Evolutionary conservation across 1,139 yeast genomes (phyloP).

Genomic region (Blastobotrys persicus): DNA sequence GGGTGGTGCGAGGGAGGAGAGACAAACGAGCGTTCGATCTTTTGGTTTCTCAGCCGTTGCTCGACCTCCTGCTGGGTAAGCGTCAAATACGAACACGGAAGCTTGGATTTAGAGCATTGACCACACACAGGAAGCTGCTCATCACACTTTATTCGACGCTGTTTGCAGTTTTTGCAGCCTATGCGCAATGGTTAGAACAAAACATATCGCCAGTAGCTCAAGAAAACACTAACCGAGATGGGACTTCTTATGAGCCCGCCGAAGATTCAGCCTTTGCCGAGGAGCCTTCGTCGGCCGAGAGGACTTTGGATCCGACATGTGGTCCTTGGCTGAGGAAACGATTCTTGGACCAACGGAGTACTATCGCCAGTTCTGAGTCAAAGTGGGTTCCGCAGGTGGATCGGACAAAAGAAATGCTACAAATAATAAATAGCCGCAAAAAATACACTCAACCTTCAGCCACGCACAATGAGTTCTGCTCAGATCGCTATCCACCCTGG

Average conservation of each 20-base stretch:
- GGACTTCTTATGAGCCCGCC: constrained; percentile 62
- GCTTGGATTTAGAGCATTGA: constrained; percentile 58
- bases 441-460: no score
- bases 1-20: no score
- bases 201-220: not conserved
- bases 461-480: no score
- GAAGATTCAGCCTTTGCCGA: constrained; percentile 19
- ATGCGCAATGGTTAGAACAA: constrained; percentile 7
- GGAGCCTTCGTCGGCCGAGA: not conserved
- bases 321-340: not conserved
- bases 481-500: no score
- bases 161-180: constrained; percentile 66
- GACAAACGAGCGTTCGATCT: not conserved
- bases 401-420: no score
- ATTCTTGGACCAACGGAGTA: no score
- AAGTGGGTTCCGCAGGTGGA: no score
- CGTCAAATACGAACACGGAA: constrained; percentile 31
- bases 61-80: constrained; percentile 30
- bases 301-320: not conserved
- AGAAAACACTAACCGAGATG: constrained; percentile 43
- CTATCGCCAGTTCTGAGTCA: no score
- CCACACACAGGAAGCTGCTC: constrained; percentile 60
- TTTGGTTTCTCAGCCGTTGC: constrained; percentile 13
- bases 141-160: constrained; percentile 66
- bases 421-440: no score